Evolutionary conservation across 805 yeast genomes (phyloP).

Genomic region (Kuraishia piskuri): DNA sequence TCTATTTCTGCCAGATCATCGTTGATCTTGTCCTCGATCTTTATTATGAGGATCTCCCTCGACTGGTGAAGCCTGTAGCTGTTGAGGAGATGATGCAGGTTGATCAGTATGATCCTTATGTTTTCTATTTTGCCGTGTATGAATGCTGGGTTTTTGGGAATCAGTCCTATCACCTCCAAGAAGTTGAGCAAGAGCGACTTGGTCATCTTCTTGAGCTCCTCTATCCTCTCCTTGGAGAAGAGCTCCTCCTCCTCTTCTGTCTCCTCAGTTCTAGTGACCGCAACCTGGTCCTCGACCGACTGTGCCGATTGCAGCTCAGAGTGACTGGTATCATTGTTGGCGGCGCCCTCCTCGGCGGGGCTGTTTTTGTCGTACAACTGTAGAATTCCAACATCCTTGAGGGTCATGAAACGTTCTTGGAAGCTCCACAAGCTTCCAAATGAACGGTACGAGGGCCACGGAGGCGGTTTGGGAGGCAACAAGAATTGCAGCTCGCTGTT

Average conservation of each 20-base stretch:
- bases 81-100: slow-evolving; percentile 85
- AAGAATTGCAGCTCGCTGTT: slow-evolving; percentile 41
- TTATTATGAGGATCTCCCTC: slow-evolving; percentile 75
- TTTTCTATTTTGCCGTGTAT: slow-evolving; percentile 60
- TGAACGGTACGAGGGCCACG: slow-evolving; percentile 62
- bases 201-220: slow-evolving; percentile 71
- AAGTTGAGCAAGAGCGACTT: slow-evolving; percentile 75
- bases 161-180: slow-evolving; percentile 71
- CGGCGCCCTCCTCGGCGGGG: slow-evolving; percentile 6
- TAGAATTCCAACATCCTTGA: slow-evolving; percentile 67
- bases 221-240: slow-evolving; percentile 44
- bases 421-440: slow-evolving; percentile 90
- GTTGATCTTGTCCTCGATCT: slow-evolving; percentile 51
- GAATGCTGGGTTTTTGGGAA: slow-evolving; percentile 64
- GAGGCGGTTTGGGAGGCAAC: slow-evolving; percentile 58
- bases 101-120: slow-evolving; percentile 71
- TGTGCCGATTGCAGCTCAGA: slow-evolving; percentile 1
- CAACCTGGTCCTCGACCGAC: background rate
- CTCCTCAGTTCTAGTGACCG: slow-evolving; percentile 8
- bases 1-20: slow-evolving; percentile 33
- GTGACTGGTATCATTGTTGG: background rate
- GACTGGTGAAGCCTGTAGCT: slow-evolving; percentile 95
- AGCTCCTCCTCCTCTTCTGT: slow-evolving; percentile 25
- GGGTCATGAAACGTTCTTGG: slow-evolving; percentile 66
- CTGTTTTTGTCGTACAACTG: slow-evolving; percentile 48